These are phyloP conservation scores for Puccinia polysora DNA, from an alignment of 1,284 basidiomycete genomes.

Conservation along the genomic window DNA sequence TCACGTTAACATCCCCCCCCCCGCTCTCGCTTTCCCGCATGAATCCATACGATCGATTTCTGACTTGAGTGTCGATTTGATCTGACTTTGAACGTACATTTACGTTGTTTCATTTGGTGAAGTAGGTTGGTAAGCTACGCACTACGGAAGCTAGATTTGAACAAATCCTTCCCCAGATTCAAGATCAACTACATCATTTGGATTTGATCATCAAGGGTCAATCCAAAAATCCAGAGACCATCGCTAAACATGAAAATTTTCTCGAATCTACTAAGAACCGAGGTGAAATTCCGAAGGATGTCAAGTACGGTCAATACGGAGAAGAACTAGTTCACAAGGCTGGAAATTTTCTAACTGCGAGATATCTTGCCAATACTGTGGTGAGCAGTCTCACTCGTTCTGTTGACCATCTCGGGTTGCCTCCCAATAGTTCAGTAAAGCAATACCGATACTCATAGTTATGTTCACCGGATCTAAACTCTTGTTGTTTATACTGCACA, in stretches of 20 bases:
- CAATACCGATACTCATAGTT: too few species aligned
- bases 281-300: slow-evolving; percentile 17
- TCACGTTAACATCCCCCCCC: too few species aligned
- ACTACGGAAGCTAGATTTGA: slow-evolving; percentile 24
- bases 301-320: slow-evolving; percentile 32
- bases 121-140: slow-evolving; percentile 18
- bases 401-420: background rate
- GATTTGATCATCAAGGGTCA: slow-evolving; percentile 29
- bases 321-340: slow-evolving; percentile 21
- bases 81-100: background rate
- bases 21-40: background rate
- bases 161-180: slow-evolving; percentile 7
- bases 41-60: background rate
- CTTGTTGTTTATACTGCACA: background rate
- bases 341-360: slow-evolving; percentile 24
- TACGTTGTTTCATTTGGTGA: background rate
- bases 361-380: slow-evolving; percentile 14
- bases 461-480: background rate
- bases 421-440: background rate
- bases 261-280: slow-evolving; percentile 3
- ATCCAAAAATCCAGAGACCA: slow-evolving; percentile 11
- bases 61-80: background rate
- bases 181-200: slow-evolving; percentile 16
- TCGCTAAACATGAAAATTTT: slow-evolving; percentile 23
- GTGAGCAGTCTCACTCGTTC: background rate